Evolutionary conservation across 2,329 filamentous ascomycete species (phyloP).

Genomic region (Monilinia polystroma): DNA sequence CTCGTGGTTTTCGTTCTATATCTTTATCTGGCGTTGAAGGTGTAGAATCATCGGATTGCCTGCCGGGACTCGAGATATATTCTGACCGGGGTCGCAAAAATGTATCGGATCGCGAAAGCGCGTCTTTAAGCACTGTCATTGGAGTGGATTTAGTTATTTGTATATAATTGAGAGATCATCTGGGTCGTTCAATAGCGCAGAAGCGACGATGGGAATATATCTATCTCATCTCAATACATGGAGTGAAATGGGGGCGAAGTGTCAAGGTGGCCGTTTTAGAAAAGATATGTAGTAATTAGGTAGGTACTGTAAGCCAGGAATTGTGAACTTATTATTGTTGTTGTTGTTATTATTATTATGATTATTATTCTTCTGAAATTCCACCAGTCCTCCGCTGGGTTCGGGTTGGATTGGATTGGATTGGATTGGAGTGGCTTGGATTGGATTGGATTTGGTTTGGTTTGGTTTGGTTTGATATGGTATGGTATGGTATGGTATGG

Average conservation of each 20-base stretch:
- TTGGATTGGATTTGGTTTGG: not conserved
- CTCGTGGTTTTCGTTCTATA: slow-evolving; percentile 32
- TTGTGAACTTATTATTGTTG: no score
- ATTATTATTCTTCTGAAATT: not conserved
- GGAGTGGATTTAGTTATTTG: slow-evolving; percentile 16
- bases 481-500: not conserved
- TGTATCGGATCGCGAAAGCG: slow-evolving; percentile 30
- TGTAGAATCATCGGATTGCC: slow-evolving; percentile 24
- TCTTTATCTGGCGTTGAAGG: slow-evolving; percentile 29
- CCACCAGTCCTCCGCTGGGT: not conserved
- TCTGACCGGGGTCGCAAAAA: slow-evolving; percentile 28
- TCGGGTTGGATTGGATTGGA: not conserved
- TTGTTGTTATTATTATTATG: no score
- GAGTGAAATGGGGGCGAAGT: slow-evolving; percentile 10
- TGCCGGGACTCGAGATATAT: slow-evolving; percentile 18
- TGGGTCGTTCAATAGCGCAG: slow-evolving; percentile 15
- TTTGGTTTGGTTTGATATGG: not conserved
- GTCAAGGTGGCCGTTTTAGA: not conserved
- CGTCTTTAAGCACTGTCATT: slow-evolving; percentile 32
- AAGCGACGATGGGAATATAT: slow-evolving; percentile 11
- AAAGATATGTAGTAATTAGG: no score
- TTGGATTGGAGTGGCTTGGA: no score
- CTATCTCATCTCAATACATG: slow-evolving; percentile 13
- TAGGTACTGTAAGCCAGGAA: no score
- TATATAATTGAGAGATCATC: slow-evolving; percentile 19